Percentiles rank a stretch among this genome's conserved stretches.
These are phyloP conservation scores for Pisolithus thermaeus DNA, from an alignment of 1,284 basidiomycete species.

Conservation along the genomic window DNA sequence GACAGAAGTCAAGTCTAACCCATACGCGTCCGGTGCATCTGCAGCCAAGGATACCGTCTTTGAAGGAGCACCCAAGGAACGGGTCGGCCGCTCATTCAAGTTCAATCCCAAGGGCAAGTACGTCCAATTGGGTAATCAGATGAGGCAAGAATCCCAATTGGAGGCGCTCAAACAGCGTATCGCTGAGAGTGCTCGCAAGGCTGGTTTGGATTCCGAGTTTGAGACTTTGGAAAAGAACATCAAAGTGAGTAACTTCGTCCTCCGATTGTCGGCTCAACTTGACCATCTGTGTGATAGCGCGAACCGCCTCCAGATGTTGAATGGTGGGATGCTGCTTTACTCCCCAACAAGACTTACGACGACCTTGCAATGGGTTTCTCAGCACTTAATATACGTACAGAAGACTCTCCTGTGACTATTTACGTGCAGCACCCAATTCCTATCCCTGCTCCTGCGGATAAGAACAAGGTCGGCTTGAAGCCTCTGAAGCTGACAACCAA, in stretches of 20 bases:
- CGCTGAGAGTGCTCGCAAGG: slow-evolving; percentile 86
- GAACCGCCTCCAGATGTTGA: slow-evolving; percentile 85
- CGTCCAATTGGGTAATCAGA: slow-evolving; percentile 75
- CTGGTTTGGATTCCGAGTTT: slow-evolving; percentile 89
- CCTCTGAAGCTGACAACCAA: slow-evolving; percentile 89
- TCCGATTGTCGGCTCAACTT: slow-evolving; percentile 1
- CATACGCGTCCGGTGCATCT: slow-evolving; percentile 57
- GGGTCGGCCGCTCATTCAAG: slow-evolving; percentile 66
- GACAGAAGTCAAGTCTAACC: slow-evolving; percentile 53
- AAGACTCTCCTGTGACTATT: slow-evolving; percentile 78
- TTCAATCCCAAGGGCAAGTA: slow-evolving; percentile 93
- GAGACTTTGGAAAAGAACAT: slow-evolving; percentile 85
- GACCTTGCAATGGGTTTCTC: slow-evolving; percentile 59
- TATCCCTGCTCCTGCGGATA: slow-evolving; percentile 87
- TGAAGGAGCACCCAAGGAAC: slow-evolving; percentile 66
- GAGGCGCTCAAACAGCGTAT: slow-evolving; percentile 92
- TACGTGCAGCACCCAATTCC: slow-evolving; percentile 98
- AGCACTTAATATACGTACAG: slow-evolving; percentile 54
- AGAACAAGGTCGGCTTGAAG: slow-evolving; percentile 69
- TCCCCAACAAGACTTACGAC: slow-evolving; percentile 76
- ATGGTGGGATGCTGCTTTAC: slow-evolving; percentile 95
- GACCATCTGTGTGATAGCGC: slow-evolving; percentile 41
- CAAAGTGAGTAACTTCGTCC: slow-evolving; percentile 45
- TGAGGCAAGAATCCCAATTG: slow-evolving; percentile 80
- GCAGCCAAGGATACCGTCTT: slow-evolving; percentile 51